These are phyloP conservation scores for Acanthamoeba castellanii DNA, from an alignment of 208 protist species.

Conservation along the genomic window DNA sequence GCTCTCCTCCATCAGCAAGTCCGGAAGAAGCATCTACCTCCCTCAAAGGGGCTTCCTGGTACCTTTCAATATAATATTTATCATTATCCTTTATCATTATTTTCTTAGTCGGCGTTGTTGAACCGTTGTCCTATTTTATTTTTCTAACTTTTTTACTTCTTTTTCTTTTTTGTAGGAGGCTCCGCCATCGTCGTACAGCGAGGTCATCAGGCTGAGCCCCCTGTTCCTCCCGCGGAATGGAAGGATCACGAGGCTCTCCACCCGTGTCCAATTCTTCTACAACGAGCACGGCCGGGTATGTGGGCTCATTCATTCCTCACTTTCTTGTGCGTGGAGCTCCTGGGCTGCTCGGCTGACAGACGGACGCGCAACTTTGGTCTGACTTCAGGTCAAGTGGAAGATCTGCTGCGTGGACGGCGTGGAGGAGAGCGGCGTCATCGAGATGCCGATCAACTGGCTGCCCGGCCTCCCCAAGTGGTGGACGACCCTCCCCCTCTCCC, in stretches of 20 bases:
- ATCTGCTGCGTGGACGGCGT: constrained; percentile 57
- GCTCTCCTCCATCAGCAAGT: constrained; percentile 65
- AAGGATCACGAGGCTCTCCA: constrained; percentile 23
- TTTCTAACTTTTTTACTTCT: no score
- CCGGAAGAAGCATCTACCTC: constrained; percentile 17
- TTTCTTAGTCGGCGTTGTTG: no score
- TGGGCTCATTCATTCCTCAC: not conserved
- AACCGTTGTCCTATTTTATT: no score
- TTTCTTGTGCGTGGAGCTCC: no score
- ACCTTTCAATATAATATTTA: not conserved
- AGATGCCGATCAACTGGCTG: constrained; percentile 66
- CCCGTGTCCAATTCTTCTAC: constrained; percentile 61
- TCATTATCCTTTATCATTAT: no score
- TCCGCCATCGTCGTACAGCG: constrained; percentile 50
- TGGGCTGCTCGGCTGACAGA: no score
- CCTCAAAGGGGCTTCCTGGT: constrained; percentile 15
- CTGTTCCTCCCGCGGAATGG: constrained; percentile 60
- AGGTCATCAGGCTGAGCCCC: constrained; percentile 12
- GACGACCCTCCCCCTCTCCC: constrained; percentile 27
- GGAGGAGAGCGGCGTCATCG: constrained; percentile 42
- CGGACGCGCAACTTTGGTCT: not conserved
- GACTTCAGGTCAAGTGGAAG: constrained; percentile 45
- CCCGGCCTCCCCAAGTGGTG: constrained; percentile 50
- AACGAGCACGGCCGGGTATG: constrained; percentile 34
- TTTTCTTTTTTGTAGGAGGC: not conserved